These are phyloP conservation scores for Fusarium phyllophilum DNA, from an alignment of 2,329 filamentous ascomycete species.

Conservation along the genomic window DNA sequence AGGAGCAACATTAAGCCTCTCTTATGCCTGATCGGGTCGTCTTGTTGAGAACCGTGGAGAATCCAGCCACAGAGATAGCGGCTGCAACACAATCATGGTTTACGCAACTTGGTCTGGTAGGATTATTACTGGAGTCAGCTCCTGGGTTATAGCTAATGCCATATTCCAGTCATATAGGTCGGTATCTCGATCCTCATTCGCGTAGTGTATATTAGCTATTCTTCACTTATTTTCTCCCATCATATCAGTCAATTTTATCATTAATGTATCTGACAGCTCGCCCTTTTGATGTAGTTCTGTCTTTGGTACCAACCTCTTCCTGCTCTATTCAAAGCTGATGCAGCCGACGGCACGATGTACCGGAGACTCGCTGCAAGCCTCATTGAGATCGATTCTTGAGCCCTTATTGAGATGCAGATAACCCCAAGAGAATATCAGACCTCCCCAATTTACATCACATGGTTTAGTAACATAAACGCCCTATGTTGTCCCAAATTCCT, in stretches of 20 bases:
- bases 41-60: not conserved
- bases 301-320: not conserved
- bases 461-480: fast-evolving
- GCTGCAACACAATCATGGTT: fast-evolving
- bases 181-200: not conserved
- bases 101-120: fast-evolving
- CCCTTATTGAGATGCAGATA: fast-evolving
- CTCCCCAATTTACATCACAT: not conserved
- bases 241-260: fast-evolving
- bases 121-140: fast-evolving
- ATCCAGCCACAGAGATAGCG: not conserved
- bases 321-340: not conserved
- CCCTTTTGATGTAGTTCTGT: not conserved
- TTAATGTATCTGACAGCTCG: not conserved
- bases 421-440: not conserved
- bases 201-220: not conserved
- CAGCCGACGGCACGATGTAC: not conserved
- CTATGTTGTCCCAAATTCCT: fast-evolving
- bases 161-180: fast-evolving
- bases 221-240: not conserved
- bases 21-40: fast-evolving
- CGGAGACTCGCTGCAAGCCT: not conserved
- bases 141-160: not conserved
- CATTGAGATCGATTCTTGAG: not conserved
- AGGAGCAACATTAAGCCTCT: not conserved